Percentiles rank a stretch among this genome's conserved stretches.
Evolutionary conservation across 345 rosid species (phyloP).

Genomic region (Eutrema heterophyllum): DNA sequence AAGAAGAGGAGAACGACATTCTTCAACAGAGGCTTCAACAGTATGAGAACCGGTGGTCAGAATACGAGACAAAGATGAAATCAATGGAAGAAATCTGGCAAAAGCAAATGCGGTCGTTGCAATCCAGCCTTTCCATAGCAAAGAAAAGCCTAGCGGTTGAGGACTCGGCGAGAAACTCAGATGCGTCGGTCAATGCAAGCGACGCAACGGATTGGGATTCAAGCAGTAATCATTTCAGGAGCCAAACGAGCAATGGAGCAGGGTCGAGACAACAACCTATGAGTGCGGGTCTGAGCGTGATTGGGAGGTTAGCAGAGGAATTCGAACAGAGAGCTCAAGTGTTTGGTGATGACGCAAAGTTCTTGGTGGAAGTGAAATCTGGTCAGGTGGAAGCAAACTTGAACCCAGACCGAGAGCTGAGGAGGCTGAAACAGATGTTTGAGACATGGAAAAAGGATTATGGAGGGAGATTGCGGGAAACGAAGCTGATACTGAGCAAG

Average conservation of each 20-base stretch:
- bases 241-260: slow-evolving; percentile 63
- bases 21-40: slow-evolving; percentile 92
- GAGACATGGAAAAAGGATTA: slow-evolving; percentile 99
- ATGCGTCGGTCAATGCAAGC: slow-evolving; percentile 79
- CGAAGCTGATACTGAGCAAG: slow-evolving; percentile 77
- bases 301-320: slow-evolving; percentile 87
- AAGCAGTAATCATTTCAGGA: slow-evolving; percentile 45
- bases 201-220: slow-evolving; percentile 83
- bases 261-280: slow-evolving; percentile 56
- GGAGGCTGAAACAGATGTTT: slow-evolving; percentile 90
- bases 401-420: slow-evolving; percentile 82
- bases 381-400: slow-evolving; percentile 94
- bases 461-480: slow-evolving; percentile 71
- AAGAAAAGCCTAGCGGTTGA: slow-evolving; percentile 91
- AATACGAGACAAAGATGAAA: slow-evolving; percentile 91
- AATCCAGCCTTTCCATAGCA: slow-evolving; percentile 94
- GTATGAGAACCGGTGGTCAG: slow-evolving; percentile 95
- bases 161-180: slow-evolving; percentile 81
- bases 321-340: slow-evolving; percentile 96
- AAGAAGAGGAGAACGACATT: slow-evolving; percentile 96
- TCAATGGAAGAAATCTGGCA: slow-evolving; percentile 99
- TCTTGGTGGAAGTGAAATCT: slow-evolving; percentile 93
- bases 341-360: slow-evolving; percentile 92
- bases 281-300: slow-evolving; percentile 81
- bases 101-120: slow-evolving; percentile 95